Base-by-base conservation (phyloP, 1,139 yeast genomes). In the Debaryomyces fabryi region DNA sequence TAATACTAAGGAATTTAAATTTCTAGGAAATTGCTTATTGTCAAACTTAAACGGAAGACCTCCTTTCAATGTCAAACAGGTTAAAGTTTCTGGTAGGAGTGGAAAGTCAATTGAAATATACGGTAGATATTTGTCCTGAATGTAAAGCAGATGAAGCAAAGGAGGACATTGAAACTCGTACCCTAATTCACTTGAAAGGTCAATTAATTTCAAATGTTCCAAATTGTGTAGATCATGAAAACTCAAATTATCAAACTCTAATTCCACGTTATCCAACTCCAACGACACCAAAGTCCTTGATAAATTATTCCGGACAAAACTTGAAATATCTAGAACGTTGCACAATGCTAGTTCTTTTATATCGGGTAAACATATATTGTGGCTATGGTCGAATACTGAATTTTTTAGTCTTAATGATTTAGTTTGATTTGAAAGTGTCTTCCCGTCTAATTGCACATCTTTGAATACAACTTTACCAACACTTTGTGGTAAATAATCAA, bases 71-170 rank as follows among this genome's bases (percentile, higher is more conserved):
- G 25, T 30, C 21, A 44, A 32, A 16, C 8, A 10, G 7, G 6
- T 15, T 15, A 44, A 30, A 20, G 13, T 30, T 29, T 27, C 15
- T 8, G 46, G 42, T 29, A 44, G 30, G 9, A 3, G 7, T n/a
- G 15, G n/a, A 18, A 36, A 44, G 23, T 44, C 40, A 6, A 44
- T 29, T n/a, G 33, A 21, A 16, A 44, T 38, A 15, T 30, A 44
- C 5, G 42, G 42, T 30, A 44, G 12, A 29, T 18, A 44, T 20
- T 27, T 29, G 30, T 38, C 46, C n/a, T 38, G 42, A 4, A 44
- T 38, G 13, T 30, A 10, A 18, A 44, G 25, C 23, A n/a, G 30
- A 9, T 27, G 16, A 6, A 44, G 40, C 5, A 3, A 8, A 3
- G 12, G 42, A 12, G 46, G 42, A 10, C 38, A 36, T 4, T 30